A percentile compares a stretch with the other conserved stretches of the same genome.
Evolutionary conservation across 2,329 filamentous ascomycete species (phyloP).

Genomic region (Arthrocladium fulminans): DNA sequence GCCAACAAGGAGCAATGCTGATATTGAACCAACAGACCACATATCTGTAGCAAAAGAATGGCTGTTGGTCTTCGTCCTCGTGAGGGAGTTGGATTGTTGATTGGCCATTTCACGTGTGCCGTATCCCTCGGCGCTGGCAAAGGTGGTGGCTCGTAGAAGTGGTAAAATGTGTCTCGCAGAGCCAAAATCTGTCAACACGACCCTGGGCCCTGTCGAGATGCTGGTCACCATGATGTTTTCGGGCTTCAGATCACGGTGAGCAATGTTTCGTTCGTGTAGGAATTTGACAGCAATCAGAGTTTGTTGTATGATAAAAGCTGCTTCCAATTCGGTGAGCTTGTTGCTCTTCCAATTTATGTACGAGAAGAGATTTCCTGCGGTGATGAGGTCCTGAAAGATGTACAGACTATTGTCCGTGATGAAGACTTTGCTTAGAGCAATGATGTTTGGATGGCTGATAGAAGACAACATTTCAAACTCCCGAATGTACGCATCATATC

Average conservation of each 20-base stretch:
- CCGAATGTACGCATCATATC: constrained; percentile 28
- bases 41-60: constrained; percentile 54
- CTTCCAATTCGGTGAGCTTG: constrained; percentile 41
- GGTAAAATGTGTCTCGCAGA: constrained; percentile 36
- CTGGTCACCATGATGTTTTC: constrained; percentile 55
- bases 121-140: constrained; percentile 49
- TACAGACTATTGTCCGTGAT: constrained; percentile 47
- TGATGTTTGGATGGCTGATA: constrained; percentile 53
- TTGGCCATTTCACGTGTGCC: constrained; percentile 49
- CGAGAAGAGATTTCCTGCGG: constrained; percentile 53
- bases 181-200: constrained; percentile 55
- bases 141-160: constrained; percentile 43
- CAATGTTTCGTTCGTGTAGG: constrained; percentile 46
- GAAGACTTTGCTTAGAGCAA: constrained; percentile 49
- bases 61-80: neutral
- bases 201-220: constrained; percentile 40
- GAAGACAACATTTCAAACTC: constrained; percentile 42
- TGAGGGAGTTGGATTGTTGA: constrained; percentile 20
- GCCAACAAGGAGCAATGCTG: constrained; percentile 44
- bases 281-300: constrained; percentile 51
- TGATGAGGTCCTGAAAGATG: constrained; percentile 53
- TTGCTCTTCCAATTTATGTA: constrained; percentile 45
- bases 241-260: constrained; percentile 55
- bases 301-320: constrained; percentile 48
- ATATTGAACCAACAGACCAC: constrained; percentile 53